A percentile compares a stretch with the other conserved stretches of the same genome.
Evolutionary conservation across 2,329 filamentous ascomycete genomes (phyloP).

Genomic region (Coniochaeta pulveracea): DNA sequence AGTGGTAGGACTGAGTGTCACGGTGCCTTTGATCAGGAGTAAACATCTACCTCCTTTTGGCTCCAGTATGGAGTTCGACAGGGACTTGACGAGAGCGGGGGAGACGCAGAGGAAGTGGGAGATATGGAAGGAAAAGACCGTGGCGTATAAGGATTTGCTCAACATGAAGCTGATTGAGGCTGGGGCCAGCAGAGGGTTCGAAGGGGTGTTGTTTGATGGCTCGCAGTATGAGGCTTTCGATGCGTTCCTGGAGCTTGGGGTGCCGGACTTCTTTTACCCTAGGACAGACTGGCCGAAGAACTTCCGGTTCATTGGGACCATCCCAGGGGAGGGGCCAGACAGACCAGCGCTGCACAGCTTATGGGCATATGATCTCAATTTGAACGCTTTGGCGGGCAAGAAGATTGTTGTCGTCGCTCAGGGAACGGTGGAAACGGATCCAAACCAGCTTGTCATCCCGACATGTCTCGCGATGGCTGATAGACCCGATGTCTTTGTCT

Average conservation of each 20-base stretch:
- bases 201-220: constrained; percentile 18
- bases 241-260: constrained; percentile 23
- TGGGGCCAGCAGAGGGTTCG: constrained; percentile 12
- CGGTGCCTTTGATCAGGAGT: constrained; percentile 22
- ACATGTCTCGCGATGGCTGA: constrained; percentile 20
- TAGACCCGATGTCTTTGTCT: constrained; percentile 16
- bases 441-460: constrained; percentile 24
- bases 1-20: constrained; percentile 22
- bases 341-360: constrained; percentile 14
- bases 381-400: constrained; percentile 13
- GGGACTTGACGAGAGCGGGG: constrained; percentile 14
- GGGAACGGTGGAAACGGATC: constrained; percentile 26
- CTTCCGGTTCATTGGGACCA: constrained; percentile 23
- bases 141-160: constrained; percentile 15
- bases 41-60: constrained; percentile 22
- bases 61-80: constrained; percentile 18
- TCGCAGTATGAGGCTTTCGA: constrained; percentile 23
- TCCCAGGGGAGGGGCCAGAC: constrained; percentile 12
- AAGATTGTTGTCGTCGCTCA: constrained; percentile 26
- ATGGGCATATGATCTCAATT: constrained; percentile 21
- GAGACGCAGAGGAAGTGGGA: constrained; percentile 15
- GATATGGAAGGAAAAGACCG: constrained; percentile 15
- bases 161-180: constrained; percentile 16
- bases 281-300: constrained; percentile 22
- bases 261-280: constrained; percentile 25